Evolutionary conservation across 1,139 yeast species (phyloP).

Genomic region (Debaryomycetaceae sp.): DNA sequence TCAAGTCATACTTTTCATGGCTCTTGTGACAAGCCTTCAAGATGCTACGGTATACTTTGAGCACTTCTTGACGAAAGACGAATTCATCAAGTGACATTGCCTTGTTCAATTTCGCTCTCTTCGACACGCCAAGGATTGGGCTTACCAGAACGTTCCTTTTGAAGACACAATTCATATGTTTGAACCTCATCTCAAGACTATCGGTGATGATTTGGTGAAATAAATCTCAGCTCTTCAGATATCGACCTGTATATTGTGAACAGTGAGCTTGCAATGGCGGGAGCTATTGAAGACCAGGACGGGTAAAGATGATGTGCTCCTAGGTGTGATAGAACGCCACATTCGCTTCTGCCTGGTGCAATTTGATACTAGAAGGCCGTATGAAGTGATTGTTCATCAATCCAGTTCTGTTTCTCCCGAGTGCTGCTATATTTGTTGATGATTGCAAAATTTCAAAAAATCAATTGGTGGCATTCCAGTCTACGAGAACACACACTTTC

Average conservation of each 20-base stretch:
- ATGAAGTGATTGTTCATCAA: no score
- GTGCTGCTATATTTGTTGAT: no score
- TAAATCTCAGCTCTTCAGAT: not conserved
- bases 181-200: not conserved
- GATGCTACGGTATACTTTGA: conserved; percentile 30
- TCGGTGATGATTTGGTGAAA: not conserved
- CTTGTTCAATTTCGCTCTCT: conserved; percentile 7
- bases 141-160: not conserved
- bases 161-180: not conserved
- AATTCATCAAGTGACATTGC: conserved; percentile 39
- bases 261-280: not conserved
- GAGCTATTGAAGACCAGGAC: no score
- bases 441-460: no score
- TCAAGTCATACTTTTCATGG: conserved; percentile 37
- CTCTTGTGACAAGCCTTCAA: conserved; percentile 31
- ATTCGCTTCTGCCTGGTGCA: no score
- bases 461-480: no score
- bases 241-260: not conserved
- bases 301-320: no score
- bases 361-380: no score
- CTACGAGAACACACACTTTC: no score
- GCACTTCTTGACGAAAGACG: conserved; percentile 33
- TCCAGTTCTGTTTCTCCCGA: no score
- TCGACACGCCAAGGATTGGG: not conserved
- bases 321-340: no score